Conservation (phyloP, 768 basidiomycete species). For the Peribolospora kevripleyi region DNA sequence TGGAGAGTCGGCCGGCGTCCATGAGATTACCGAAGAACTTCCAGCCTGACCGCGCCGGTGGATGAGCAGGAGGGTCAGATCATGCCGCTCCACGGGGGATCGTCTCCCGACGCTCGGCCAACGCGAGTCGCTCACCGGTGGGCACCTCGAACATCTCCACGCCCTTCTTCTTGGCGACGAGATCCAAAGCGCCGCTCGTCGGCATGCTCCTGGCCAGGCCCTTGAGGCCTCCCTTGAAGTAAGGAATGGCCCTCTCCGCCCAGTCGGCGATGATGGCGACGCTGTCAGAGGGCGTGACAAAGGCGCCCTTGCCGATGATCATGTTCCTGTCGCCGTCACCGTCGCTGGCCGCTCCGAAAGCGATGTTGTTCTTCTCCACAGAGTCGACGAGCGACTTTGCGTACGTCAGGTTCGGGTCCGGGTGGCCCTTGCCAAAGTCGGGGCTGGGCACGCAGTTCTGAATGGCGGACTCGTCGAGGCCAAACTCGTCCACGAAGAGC, state of each 20-base stretch:
- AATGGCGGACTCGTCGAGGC: slow-evolving; percentile 49
- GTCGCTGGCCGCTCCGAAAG: slow-evolving; percentile 88
- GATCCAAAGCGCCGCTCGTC: slow-evolving; percentile 84
- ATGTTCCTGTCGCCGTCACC: slow-evolving; percentile 98
- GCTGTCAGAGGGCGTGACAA: slow-evolving; percentile 91
- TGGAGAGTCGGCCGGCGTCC: slow-evolving; percentile 92
- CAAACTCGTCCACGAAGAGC: slow-evolving; percentile 60
- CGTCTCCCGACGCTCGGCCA: not conserved
- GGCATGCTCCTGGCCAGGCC: slow-evolving; percentile 95
- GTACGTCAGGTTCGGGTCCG: slow-evolving; percentile 95
- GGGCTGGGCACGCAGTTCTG: slow-evolving; percentile 82
- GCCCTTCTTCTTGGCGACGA: slow-evolving; percentile 81
- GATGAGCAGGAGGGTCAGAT: not conserved
- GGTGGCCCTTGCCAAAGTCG: slow-evolving; percentile 93
- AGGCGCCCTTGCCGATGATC: slow-evolving; percentile 67
- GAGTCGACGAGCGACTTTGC: slow-evolving; percentile 78
- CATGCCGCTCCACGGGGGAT: not conserved
- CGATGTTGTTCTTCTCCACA: slow-evolving; percentile 63
- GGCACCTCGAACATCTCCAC: slow-evolving; percentile 88
- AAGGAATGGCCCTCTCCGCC: slow-evolving; percentile 54
- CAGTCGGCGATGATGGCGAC: slow-evolving; percentile 98
- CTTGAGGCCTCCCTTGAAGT: slow-evolving; percentile 78
- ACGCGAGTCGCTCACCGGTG: slow-evolving; percentile 35
- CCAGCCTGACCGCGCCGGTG: slow-evolving; percentile 38
- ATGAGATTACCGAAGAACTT: slow-evolving; percentile 99